Base-by-base conservation (phyloP, 257 asterid genomes). In the Penstemon davidsonii region DNA sequence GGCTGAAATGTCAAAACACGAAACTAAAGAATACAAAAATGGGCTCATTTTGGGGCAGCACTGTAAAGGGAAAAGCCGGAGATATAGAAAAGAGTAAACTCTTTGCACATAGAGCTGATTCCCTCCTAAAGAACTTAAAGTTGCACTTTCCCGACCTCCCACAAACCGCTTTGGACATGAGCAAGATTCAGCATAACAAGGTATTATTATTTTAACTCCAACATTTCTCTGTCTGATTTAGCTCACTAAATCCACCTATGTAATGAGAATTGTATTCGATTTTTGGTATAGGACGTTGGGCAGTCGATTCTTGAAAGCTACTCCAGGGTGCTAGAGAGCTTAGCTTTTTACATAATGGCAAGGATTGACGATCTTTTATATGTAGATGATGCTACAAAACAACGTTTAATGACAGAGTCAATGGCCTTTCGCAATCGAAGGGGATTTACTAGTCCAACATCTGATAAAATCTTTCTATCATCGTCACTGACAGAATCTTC, bases 281-380 rank as follows among this genome's bases (percentile, higher is more conserved):
- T 66, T 43, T 75, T 58, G 37, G 54, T 73, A 60, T 42, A 92
- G 98, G 98, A 93, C 80, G 88, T 93, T 7, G 98, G 98, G 70
- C 89, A 90, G 59, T 85, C 98, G n/a, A 90, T 93, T 73, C 97
- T 93, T 19, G 97, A 93, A 76, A 88, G 97, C 85, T 93, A 93
- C 69, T 93, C 98, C 0, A 86, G 98, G 86, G 97, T 93, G 79
- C 73, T 90, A 76, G 94, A 84, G 83, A 85, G 97, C 79, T 75
- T 93, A 74, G 95, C 98, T 59, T 86, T 77, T 80, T 90, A 85
- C 75, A 56, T 93, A 62, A 79, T 85, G 87, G 88, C 92, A 37
- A 85, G 96, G 80, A 88, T 90, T 40, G 95, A 90, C 7, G 98
- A 93, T 81, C 89, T 93, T 69, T 64, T 93, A 59, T 84, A 84